Percentiles rank a stretch among this genome's conserved stretches.
These are phyloP conservation scores for Chenopodium quinoa DNA, from an alignment of 148 eudicot genomes.

Conservation along the genomic window DNA sequence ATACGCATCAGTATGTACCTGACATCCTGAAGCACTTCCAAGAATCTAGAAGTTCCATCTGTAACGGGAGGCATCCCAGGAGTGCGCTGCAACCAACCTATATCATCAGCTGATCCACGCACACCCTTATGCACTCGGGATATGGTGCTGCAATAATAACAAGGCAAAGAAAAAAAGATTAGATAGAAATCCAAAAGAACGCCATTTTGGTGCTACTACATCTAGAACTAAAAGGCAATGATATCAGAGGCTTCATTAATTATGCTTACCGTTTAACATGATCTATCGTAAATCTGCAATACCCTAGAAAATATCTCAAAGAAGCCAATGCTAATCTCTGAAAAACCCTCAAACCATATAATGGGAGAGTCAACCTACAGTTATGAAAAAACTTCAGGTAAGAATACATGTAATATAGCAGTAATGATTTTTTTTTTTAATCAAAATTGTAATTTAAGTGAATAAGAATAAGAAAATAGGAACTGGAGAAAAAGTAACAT, in stretches of 20 bases:
- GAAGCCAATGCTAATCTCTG: slow-evolving; percentile 50
- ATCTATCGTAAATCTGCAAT: slow-evolving; percentile 35
- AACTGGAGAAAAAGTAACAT: background rate
- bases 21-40: slow-evolving; percentile 59
- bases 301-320: slow-evolving; percentile 45
- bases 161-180: background rate
- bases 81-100: slow-evolving; percentile 80
- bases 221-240: background rate
- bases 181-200: background rate
- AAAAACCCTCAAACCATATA: slow-evolving; percentile 40
- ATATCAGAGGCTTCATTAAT: background rate
- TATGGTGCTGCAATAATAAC: slow-evolving; percentile 41
- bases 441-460: background rate
- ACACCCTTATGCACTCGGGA: slow-evolving; percentile 56
- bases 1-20: slow-evolving; percentile 63
- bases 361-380: slow-evolving; percentile 65
- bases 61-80: slow-evolving; percentile 69
- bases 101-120: slow-evolving; percentile 80
- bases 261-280: slow-evolving; percentile 45
- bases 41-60: slow-evolving; percentile 85
- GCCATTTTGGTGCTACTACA: background rate
- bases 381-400: slow-evolving; percentile 17
- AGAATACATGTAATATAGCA: background rate
- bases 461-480: background rate
- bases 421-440: no score